phyloP scores from a whole-genome alignment of 179 eudicot species.

The Beta macrorhiza region DNA sequence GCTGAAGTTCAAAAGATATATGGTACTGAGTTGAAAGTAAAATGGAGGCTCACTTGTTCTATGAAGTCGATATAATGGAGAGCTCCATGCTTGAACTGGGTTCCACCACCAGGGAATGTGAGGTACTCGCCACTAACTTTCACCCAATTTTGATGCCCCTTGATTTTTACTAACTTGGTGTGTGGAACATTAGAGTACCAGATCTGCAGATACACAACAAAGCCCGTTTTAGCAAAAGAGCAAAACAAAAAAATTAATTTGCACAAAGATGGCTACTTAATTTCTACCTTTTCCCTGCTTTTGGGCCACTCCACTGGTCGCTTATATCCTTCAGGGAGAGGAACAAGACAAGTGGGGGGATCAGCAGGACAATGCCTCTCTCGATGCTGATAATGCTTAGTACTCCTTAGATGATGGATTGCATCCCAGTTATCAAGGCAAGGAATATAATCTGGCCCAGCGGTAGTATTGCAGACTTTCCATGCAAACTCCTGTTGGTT shows the following conservation, averaged over 20 bases:
- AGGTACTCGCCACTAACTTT: conserved; percentile 81
- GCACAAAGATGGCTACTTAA: not conserved
- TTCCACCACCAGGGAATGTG: conserved; percentile 96
- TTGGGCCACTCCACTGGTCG: conserved; percentile 81
- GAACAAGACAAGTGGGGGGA: conserved; percentile 91
- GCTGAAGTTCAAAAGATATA: not conserved
- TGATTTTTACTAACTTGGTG: conserved; percentile 63
- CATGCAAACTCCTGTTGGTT: conserved; percentile 42
- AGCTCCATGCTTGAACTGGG: conserved; percentile 92
- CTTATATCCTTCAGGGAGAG: conserved; percentile 83
- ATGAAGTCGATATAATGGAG: conserved; percentile 83
- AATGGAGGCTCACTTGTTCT: conserved; percentile 48
- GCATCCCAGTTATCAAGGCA: conserved; percentile 91
- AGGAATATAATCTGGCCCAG: conserved; percentile 87
- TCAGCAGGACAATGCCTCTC: conserved; percentile 92
- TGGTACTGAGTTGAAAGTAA: not conserved
- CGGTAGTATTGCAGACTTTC: conserved; percentile 75
- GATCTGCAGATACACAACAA: conserved; percentile 45
- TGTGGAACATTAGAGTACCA: conserved; percentile 95
- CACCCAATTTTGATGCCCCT: conserved; percentile 97
- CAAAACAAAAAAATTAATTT: not conserved
- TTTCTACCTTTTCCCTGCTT: conserved; percentile 80
- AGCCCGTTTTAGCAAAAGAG: conserved; percentile 15
- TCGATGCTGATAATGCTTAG: conserved; percentile 88
- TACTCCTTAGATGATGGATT: conserved; percentile 56